Evolutionary conservation across 1,284 basidiomycete genomes (phyloP), one percentile per base, ranked within the genome.

Genomic region (Trametes pubescens): DNA sequence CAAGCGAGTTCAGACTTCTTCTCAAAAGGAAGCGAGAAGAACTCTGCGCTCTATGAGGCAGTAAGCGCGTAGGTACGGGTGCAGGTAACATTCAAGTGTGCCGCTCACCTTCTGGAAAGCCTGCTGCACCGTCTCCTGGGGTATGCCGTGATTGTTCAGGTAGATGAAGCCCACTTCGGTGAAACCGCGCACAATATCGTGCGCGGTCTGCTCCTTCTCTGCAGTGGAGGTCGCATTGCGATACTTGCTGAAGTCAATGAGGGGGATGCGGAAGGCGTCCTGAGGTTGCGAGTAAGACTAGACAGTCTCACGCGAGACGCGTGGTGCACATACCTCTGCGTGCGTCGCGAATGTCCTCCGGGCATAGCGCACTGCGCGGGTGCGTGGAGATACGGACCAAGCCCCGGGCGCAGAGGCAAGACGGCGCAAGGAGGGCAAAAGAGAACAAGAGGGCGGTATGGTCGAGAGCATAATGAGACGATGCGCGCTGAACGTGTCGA

Each of bases 161-260:
- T 94, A 94, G 51, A 93, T 83, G 72, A 92, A 92, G 0, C 91
- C 91, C 66, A 86, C 89, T 59, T 89, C 84, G 72, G 90, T 93
- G 80, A 93, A 93, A 0, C 89, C 93, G 46, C 82, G 82, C 32
- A 93, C 91, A 46, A 95, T 84, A 66, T 89, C 84, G 52, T 86
- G 79, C 1, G 93, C 91, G 0, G 88, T 86, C 14, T 79, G 72
- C 65, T 84, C 83, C 76, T 86, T 91, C 72, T 91, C 88, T 14
- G 80, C 77, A 0, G 74, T 61, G 0, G 86, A 82, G 2, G 78
- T 74, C 2, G 86, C 81, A 43, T 78, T 69, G 61, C 84, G 81
- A 74, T 89, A 94, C 65, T 84, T 86, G 69, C 84, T 81, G 69
- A 95, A 94, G 79, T 94, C 87, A 71, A 95, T 86, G 13, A 93